Percentiles rank a stretch among this genome's conserved stretches.
Evolutionary conservation across 805 yeast genomes (phyloP).

Genomic region (Myxozyma neglecta): DNA sequence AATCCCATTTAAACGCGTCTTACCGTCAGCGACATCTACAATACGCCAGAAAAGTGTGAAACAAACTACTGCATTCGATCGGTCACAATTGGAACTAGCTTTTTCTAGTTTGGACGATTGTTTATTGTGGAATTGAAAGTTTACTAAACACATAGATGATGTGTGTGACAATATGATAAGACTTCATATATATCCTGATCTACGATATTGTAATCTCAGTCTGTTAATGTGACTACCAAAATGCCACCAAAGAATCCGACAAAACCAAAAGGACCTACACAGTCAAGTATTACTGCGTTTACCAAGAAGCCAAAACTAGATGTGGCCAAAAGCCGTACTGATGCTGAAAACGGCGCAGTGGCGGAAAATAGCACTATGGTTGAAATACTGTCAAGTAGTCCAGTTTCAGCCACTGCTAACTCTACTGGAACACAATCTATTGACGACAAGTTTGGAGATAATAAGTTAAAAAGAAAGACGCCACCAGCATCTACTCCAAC

Average conservation of each 20-base stretch:
- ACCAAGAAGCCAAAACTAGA: not conserved
- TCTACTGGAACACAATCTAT: not conserved
- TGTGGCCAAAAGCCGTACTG: not conserved
- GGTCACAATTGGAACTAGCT: too few relatives aligned
- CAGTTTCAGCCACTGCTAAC: not conserved
- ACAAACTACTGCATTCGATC: too few relatives aligned
- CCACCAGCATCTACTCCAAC: not conserved
- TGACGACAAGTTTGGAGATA: not conserved
- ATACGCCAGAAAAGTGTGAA: too few relatives aligned
- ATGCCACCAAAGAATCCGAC: not conserved
- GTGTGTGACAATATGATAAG: too few relatives aligned
- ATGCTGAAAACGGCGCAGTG: not conserved
- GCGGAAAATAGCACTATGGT: not conserved
- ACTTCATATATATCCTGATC: too few relatives aligned
- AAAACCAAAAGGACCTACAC: not conserved
- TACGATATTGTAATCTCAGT: too few relatives aligned
- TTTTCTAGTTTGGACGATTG: too few relatives aligned
- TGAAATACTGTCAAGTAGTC: conserved; percentile 1
- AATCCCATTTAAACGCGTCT: too few relatives aligned
- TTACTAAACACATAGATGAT: too few relatives aligned
- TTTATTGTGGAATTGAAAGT: too few relatives aligned
- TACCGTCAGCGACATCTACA: too few relatives aligned
- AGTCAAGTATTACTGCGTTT: conserved; percentile 2
- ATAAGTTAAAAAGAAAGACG: not conserved
- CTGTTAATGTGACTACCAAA: not conserved